Evolutionary conservation across 2,329 filamentous ascomycete species (phyloP).

Genomic region (Neurospora sp.): DNA sequence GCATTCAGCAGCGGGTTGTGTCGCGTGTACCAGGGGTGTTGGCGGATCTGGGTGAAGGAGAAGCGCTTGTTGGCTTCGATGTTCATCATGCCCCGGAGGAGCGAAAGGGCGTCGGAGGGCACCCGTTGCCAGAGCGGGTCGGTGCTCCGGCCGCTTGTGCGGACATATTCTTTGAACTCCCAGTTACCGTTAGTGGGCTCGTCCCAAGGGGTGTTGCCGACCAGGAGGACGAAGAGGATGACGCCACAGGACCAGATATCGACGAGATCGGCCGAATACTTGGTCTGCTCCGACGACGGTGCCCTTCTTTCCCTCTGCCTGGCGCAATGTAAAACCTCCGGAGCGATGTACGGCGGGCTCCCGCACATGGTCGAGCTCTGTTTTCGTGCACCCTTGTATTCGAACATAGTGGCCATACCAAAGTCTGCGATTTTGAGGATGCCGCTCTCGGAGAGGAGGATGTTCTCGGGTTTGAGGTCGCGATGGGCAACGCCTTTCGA

Average conservation of each 20-base stretch:
- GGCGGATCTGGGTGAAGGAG: conserved; percentile 73
- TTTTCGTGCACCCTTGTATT: conserved; percentile 76
- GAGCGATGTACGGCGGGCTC: conserved; percentile 93
- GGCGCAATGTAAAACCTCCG: conserved; percentile 64
- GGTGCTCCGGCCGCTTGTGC: conserved; percentile 66
- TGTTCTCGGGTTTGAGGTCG: conserved; percentile 90
- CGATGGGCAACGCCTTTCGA: conserved; percentile 90
- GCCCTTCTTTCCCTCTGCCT: conserved; percentile 30
- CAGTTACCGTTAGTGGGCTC: conserved; percentile 77
- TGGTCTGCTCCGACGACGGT: conserved; percentile 34
- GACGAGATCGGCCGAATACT: conserved; percentile 69
- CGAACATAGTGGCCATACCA: conserved; percentile 86
- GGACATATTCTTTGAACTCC: conserved; percentile 82
- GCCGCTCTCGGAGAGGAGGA: conserved; percentile 74
- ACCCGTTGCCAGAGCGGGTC: conserved; percentile 81
- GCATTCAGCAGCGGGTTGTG: conserved; percentile 65
- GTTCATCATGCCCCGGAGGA: conserved; percentile 89
- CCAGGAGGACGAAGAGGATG: conserved; percentile 89
- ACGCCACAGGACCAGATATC: conserved; percentile 98
- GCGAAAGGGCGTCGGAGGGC: conserved; percentile 62
- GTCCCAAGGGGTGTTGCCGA: conserved; percentile 97
- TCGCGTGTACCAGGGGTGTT: conserved; percentile 91
- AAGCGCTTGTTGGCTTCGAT: conserved; percentile 67
- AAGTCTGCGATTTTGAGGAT: conserved; percentile 95
- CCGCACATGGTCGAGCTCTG: conserved; percentile 83